phyloP scores from a whole-genome alignment of 345 rosid genomes.

The Populus nigra region DNA sequence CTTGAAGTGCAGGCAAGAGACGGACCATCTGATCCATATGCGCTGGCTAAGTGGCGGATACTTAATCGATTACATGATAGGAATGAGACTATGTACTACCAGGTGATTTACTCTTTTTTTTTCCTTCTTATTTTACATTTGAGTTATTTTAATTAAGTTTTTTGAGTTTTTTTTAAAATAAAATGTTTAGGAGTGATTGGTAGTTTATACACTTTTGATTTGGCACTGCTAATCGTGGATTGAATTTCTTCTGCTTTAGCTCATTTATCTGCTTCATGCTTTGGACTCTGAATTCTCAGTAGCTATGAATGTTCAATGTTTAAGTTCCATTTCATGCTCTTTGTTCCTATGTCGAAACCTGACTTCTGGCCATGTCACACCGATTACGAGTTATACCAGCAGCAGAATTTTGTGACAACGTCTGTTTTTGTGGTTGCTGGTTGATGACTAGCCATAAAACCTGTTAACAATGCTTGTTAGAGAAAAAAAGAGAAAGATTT shows the following conservation, averaged over 20 bases:
- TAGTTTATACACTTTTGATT: too few relatives aligned
- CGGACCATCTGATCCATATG: slow-evolving; percentile 90
- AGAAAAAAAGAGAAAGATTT: neutral
- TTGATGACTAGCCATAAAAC: neutral
- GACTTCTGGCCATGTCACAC: neutral
- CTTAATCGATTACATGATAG: slow-evolving; percentile 93
- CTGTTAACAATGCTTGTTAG: neutral
- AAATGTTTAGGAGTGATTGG: neutral
- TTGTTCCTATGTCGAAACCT: neutral
- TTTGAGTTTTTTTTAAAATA: neutral
- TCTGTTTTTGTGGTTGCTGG: neutral
- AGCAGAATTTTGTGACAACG: neutral
- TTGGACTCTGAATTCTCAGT: neutral
- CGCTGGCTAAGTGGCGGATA: slow-evolving; percentile 92
- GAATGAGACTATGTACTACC: slow-evolving; percentile 93
- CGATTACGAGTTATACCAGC: neutral
- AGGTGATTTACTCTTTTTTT: slow-evolving; percentile 36
- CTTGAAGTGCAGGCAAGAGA: slow-evolving; percentile 86
- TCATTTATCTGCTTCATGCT: neutral
- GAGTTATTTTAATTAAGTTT: neutral
- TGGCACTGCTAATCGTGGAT: neutral
- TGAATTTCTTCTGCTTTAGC: neutral
- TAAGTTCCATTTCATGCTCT: neutral
- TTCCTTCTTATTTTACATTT: neutral
- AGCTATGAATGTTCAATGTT: neutral